Evolutionary conservation across 1,284 basidiomycete species (phyloP), one percentile per base, ranked within the genome.

Genomic region (Hypsizygus ulmarius): DNA sequence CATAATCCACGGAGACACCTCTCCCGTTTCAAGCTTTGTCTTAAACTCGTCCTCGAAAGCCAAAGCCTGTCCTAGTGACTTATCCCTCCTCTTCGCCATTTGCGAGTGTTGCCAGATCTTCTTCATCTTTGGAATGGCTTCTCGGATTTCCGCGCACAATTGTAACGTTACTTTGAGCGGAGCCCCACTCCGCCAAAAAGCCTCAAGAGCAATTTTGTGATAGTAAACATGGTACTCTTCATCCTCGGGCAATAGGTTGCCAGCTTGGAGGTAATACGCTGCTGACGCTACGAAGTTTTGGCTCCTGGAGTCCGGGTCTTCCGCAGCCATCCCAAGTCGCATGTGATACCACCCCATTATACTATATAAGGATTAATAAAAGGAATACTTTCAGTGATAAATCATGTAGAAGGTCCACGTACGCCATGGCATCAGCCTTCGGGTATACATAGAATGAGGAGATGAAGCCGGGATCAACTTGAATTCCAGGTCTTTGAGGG

Each of bases 311-410:
- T 53, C 45, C 37, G 47, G 25, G 33, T 57, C 47, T 3, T 53
- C 51, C 16, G 43, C 34, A 29, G 25, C 55, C 50, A 27, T 40
- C 51, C 43, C 53, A 34, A 35, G 36, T 25, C 58, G 59, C 43
- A 60, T 52, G 49, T 69, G 61, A 54, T 59, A 68, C 61, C 65
- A 70, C 0, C 64, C 70, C 5, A 67, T 54, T 11, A 62, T 55
- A 6, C 70, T 72, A 36, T 72, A 36, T 33, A 14, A 14, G 25
- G 12, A 18, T 29, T 18, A 16, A 28, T 1, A 19, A 14, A 2
- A 12, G 10, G 7, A 29, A 10, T 18, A 27, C 15, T 3, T 9
- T 38, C 12, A 36, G 12, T 28, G 19, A 32, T 33, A 43, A 12
- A 35, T 11, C 8, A 40, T 12, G 4, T 36, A 6, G 35, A 21